Evolutionary conservation across 192 early-diverging fungal species (phyloP), one percentile per base, ranked within the genome.

Genomic region (Coemansia sp.): DNA sequence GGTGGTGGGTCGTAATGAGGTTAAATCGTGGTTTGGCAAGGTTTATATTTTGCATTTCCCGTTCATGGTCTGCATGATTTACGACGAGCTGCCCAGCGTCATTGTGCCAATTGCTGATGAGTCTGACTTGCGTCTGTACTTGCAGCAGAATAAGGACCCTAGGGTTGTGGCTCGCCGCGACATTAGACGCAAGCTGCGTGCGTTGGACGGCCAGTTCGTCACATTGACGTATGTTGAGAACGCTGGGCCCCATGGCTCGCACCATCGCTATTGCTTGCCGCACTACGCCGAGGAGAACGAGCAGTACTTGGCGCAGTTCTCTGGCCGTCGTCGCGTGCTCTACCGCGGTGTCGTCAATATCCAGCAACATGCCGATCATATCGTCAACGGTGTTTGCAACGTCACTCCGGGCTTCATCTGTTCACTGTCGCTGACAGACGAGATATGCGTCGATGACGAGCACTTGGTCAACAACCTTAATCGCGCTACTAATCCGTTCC

Each of bases 1-100:
- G 2, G 37, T 46, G 13, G 46, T 80, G 2, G 78, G 68, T 19
- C 69, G 44, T 6, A 14, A 33, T n/a, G 83, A 84, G 35, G 76
- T 88, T 44, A 84, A 64, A 42, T 84, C 89, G 62, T 86, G 80
- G 64, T 90, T 90, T 43, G 89, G 89, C 49, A 86, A 85, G 68
- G 81, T 84, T 0, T 87, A 87, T 44, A 84, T 87, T 3, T 63
- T 90, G 66, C 88, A 89, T 6, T 90, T 90, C 53, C 89, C 89
- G 13, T 90, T 90, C 52, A 87, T 85, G 32, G 84, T 89, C 33
- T 88, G 88, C 40, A 86, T 90, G 72, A 75, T 85, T 2, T 90
- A 89, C 75, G 89, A 90, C 68, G 89, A 90, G 44, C 78, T 84
- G 14, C 84, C 85, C 17, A 73, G 66, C 16, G 75, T 83, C 7